Percentiles rank a stretch among this genome's conserved stretches.
phyloP scores from a whole-genome alignment of 2,329 filamentous ascomycete species.

The Alternaria hordeiaustralica region DNA sequence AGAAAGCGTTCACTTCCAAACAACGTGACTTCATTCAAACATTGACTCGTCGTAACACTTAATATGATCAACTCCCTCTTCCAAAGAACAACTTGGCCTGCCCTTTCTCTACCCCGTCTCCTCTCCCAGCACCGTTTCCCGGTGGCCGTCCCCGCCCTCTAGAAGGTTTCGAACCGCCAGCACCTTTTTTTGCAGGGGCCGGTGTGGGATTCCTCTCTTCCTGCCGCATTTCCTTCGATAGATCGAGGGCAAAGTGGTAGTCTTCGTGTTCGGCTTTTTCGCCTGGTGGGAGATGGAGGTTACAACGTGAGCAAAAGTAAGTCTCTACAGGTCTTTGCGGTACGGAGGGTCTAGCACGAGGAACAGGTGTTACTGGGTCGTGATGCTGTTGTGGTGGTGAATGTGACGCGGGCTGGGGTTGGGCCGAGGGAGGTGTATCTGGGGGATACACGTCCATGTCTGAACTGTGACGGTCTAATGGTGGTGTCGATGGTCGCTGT shows the following conservation, averaged over 20 bases:
- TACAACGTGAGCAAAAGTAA: slow-evolving; percentile 70
- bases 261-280: slow-evolving; percentile 81
- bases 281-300: slow-evolving; percentile 62
- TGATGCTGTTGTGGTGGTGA: slow-evolving; percentile 12
- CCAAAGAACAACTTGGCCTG: slow-evolving; percentile 56
- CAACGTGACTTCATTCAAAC: not conserved
- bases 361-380: slow-evolving; percentile 2
- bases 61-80: slow-evolving; percentile 1
- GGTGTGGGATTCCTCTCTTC: slow-evolving; percentile 31
- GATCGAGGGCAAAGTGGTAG: slow-evolving; percentile 91
- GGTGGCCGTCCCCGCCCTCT: slow-evolving; percentile 49
- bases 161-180: slow-evolving; percentile 24
- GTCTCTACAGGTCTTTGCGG: slow-evolving; percentile 35
- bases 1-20: not conserved
- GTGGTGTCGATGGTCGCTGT: slow-evolving; percentile 22
- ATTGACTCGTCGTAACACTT: not conserved
- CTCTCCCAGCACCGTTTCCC: slow-evolving; percentile 22
- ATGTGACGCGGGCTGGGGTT: slow-evolving; percentile 22
- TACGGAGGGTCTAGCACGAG: not conserved
- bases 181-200: slow-evolving; percentile 9
- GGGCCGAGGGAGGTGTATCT: slow-evolving; percentile 43
- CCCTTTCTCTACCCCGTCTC: slow-evolving; percentile 48
- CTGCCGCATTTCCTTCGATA: slow-evolving; percentile 66
- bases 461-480: slow-evolving; percentile 2
- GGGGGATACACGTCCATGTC: slow-evolving; percentile 17